These are phyloP conservation scores for Barnettozyma vustinii DNA, from an alignment of 805 yeast genomes.

Conservation along the genomic window DNA sequence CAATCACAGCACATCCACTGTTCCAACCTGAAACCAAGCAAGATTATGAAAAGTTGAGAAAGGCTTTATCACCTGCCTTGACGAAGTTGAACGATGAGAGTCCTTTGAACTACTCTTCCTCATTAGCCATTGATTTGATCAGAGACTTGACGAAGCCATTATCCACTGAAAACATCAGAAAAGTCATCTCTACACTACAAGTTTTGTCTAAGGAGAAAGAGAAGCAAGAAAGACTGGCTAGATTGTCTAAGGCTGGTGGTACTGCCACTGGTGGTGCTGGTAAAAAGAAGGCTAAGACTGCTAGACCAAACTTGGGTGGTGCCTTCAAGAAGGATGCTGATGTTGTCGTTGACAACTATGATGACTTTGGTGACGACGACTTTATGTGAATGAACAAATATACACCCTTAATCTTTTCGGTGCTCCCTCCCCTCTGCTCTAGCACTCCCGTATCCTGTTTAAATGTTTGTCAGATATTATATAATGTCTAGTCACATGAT, in stretches of 20 bases:
- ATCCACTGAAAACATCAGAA: conserved; percentile 74
- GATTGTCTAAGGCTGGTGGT: conserved; percentile 77
- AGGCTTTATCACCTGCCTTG: conserved; percentile 59
- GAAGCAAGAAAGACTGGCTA: conserved; percentile 82
- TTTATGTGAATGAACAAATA: conserved; percentile 48
- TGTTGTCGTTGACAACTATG: conserved; percentile 47
- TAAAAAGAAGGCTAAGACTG: conserved; percentile 80
- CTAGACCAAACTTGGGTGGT: conserved; percentile 59
- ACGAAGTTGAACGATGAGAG: conserved; percentile 57
- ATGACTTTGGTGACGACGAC: conserved; percentile 73
- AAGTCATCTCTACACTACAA: conserved; percentile 78
- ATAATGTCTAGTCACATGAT: too few relatives aligned
- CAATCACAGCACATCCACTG: conserved; percentile 70
- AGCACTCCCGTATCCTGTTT: too few relatives aligned
- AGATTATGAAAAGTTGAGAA: conserved; percentile 75
- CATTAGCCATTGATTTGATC: conserved; percentile 76
- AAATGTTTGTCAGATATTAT: neutral
- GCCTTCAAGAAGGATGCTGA: conserved; percentile 60
- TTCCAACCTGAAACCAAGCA: conserved; percentile 77
- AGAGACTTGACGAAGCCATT: conserved; percentile 83
- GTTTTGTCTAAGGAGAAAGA: conserved; percentile 81
- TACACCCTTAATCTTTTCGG: neutral
- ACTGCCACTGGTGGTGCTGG: conserved; percentile 91
- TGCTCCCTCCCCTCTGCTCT: too few relatives aligned
- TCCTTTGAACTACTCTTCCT: conserved; percentile 61